A percentile compares a stretch with the other conserved stretches of the same genome.
Conservation (phyloP, 139 green algal genomes). For the Micromonas pusilla region DNA sequence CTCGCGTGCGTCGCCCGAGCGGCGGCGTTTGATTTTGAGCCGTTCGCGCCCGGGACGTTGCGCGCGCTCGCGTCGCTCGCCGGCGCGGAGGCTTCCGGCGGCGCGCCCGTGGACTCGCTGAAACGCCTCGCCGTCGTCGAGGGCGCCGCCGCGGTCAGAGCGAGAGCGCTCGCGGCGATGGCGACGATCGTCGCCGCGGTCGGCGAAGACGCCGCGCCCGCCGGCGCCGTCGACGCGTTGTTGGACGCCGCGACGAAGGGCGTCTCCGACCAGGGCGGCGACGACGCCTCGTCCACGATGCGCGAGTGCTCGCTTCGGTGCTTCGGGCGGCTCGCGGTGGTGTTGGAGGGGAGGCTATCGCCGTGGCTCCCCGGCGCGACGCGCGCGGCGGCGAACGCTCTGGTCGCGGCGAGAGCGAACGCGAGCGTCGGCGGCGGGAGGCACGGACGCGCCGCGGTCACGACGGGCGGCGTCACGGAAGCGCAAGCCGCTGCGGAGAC, state of each 20-base stretch:
- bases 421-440: not conserved
- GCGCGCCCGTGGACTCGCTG: too few species aligned
- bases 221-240: not conserved
- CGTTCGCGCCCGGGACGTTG: not conserved
- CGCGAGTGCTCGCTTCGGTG: slow-evolving; percentile 7
- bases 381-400: not conserved
- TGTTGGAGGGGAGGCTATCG: not conserved
- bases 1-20: not conserved
- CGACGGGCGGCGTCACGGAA: not conserved
- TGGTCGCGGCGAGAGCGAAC: too few species aligned
- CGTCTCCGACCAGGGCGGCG: not conserved
- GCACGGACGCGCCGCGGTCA: not conserved
- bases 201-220: not conserved
- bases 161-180: not conserved
- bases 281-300: not conserved
- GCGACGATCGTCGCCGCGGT: not conserved
- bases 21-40: not conserved
- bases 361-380: not conserved
- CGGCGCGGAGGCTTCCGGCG: not conserved
- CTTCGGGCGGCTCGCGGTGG: not conserved
- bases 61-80: not conserved
- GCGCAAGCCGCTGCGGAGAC: not conserved
- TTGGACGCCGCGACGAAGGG: not conserved
- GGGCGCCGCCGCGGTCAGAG: not conserved
- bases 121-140: not conserved